phyloP scores from a whole-genome alignment of 345 rosid species.

The Brassica incana region DNA sequence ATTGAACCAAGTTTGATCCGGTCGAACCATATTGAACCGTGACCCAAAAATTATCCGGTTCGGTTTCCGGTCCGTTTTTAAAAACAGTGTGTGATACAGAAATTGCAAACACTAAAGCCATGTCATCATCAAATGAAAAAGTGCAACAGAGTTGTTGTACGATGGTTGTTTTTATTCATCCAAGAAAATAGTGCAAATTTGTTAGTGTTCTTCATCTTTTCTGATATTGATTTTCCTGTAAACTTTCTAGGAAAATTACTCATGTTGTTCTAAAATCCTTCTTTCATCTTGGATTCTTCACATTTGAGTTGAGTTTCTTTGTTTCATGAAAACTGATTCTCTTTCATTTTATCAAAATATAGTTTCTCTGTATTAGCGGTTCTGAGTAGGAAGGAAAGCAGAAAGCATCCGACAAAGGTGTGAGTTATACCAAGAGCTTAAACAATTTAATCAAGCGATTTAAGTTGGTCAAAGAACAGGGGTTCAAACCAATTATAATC shows the following conservation, averaged over 20 bases:
- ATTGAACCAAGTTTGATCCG: too few species aligned
- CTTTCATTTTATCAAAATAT: neutral
- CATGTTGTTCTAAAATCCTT: neutral
- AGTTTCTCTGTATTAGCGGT: neutral
- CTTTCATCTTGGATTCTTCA: neutral
- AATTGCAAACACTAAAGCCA: neutral
- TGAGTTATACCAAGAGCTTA: neutral
- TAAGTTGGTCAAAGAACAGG: neutral
- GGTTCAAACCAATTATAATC: neutral
- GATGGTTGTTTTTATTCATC: too few species aligned
- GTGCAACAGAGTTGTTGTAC: neutral
- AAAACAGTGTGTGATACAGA: too few species aligned
- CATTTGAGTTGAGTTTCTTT: neutral
- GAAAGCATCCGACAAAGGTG: conserved; percentile 18
- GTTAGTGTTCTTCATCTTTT: neutral
- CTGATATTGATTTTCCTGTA: neutral
- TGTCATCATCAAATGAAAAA: neutral
- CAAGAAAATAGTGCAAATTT: too few species aligned
- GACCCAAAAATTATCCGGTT: too few species aligned
- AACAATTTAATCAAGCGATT: neutral
- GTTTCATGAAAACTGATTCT: neutral
- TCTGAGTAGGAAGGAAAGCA: neutral
- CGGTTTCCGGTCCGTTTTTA: too few species aligned
- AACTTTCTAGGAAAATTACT: neutral
- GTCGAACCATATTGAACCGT: too few species aligned